A percentile compares a stretch with the other conserved stretches of the same genome.
phyloP scores from a whole-genome alignment of 1,284 basidiomycete species.

The Vanrija sp. region DNA sequence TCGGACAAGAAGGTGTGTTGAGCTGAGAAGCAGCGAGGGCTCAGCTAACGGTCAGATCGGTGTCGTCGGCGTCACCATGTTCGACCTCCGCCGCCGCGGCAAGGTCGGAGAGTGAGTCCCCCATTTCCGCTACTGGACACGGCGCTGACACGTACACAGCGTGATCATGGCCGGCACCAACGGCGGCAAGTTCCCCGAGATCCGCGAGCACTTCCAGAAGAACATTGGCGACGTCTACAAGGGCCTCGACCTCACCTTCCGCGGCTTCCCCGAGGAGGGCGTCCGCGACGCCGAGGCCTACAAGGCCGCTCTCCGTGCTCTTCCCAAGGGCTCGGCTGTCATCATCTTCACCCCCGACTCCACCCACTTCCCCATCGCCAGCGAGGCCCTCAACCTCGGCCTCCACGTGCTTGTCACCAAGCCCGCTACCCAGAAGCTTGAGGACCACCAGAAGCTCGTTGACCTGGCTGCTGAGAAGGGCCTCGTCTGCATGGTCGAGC shows the following conservation, averaged over 20 bases:
- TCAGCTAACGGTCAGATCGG: constrained; percentile 51
- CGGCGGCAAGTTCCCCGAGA: constrained; percentile 64
- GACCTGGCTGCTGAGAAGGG: constrained; percentile 68
- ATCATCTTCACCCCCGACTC: constrained; percentile 58
- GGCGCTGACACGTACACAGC: constrained; percentile 14
- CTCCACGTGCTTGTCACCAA: constrained; percentile 89
- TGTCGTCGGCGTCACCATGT: constrained; percentile 83
- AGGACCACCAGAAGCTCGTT: constrained; percentile 74
- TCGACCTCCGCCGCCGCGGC: constrained; percentile 78
- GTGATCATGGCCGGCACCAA: constrained; percentile 49
- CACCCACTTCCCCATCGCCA: constrained; percentile 79
- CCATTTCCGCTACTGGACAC: neutral
- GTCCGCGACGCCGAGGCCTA: constrained; percentile 75
- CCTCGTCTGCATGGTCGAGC: constrained; percentile 86
- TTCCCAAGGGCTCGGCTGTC: constrained; percentile 77
- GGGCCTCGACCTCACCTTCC: constrained; percentile 75
- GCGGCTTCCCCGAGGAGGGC: constrained; percentile 69
- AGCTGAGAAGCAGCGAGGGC: too few species aligned
- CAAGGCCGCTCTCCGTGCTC: constrained; percentile 75
- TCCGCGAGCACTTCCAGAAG: constrained; percentile 71
- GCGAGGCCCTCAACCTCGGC: constrained; percentile 76
- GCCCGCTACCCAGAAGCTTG: constrained; percentile 79
- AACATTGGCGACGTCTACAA: constrained; percentile 77
- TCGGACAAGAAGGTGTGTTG: constrained; percentile 80
- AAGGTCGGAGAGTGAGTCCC: constrained; percentile 58